Evolutionary conservation across 2,329 filamentous ascomycete species (phyloP).

Genomic region (Acephala macrosclerotiorum): DNA sequence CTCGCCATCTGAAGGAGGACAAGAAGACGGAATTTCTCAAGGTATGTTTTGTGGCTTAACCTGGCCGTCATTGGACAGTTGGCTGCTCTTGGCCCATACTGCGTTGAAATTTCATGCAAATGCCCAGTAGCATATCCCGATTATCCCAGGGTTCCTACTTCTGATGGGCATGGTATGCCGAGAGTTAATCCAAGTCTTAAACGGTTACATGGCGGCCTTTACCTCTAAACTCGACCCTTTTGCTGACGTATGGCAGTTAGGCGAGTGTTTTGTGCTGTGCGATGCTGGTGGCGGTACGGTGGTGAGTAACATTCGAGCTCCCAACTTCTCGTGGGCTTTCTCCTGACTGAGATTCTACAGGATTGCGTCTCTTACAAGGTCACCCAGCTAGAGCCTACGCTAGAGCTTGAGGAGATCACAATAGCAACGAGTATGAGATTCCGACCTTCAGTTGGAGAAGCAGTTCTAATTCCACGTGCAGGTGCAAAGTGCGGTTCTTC

Average conservation of each 20-base stretch:
- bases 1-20: slow-evolving; percentile 36
- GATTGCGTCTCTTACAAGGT: slow-evolving; percentile 23
- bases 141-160: no score
- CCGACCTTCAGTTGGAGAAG: not conserved
- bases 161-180: no score
- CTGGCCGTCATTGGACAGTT: no score
- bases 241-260: slow-evolving; percentile 23
- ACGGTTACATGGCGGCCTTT: no score
- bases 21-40: slow-evolving; percentile 26
- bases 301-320: slow-evolving; percentile 11
- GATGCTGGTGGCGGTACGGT: slow-evolving; percentile 45
- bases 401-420: slow-evolving; percentile 17
- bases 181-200: no score
- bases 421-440: not conserved
- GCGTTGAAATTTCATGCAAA: no score
- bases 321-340: not conserved
- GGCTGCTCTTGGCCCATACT: no score
- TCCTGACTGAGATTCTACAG: not conserved
- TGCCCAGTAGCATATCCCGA: not conserved
- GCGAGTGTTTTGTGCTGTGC: slow-evolving; percentile 43
- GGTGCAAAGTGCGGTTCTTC: slow-evolving; percentile 38
- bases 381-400: slow-evolving; percentile 12
- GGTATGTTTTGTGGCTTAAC: slow-evolving; percentile 8
- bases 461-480: slow-evolving; percentile 10
- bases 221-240: no score